Evolutionary conservation across 371 early-diverging fungal species (phyloP).

Genomic region (Mucor mucedo): DNA sequence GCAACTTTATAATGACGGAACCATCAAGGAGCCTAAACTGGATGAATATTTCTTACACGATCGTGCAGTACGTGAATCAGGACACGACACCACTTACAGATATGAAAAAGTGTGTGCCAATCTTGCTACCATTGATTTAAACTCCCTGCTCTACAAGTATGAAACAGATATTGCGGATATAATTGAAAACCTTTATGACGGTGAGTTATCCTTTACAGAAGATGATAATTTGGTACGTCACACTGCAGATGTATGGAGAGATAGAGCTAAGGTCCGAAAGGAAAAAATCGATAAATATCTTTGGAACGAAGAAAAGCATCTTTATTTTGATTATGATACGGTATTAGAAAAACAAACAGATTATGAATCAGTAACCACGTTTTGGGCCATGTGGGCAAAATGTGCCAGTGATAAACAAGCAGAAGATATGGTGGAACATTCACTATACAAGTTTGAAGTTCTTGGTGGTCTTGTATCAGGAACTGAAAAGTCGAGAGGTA

Average conservation of each 20-base stretch:
- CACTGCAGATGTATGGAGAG: slow-evolving; percentile 44
- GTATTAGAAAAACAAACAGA: slow-evolving; percentile 40
- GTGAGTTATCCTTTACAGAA: slow-evolving; percentile 31
- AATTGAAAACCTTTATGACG: slow-evolving; percentile 64
- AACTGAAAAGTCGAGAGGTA: slow-evolving; percentile 82
- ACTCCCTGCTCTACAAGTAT: slow-evolving; percentile 89
- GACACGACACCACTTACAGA: slow-evolving; percentile 94
- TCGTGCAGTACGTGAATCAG: slow-evolving; percentile 93
- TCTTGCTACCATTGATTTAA: slow-evolving; percentile 89
- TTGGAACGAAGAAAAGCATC: slow-evolving; percentile 58
- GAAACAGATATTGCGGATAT: slow-evolving; percentile 83
- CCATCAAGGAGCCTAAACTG: slow-evolving; percentile 75
- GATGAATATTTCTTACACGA: slow-evolving; percentile 95
- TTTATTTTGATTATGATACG: slow-evolving; percentile 69
- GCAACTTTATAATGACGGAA: slow-evolving; percentile 59
- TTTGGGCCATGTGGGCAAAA: slow-evolving; percentile 76
- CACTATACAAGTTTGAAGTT: slow-evolving; percentile 75
- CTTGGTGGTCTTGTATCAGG: slow-evolving; percentile 85
- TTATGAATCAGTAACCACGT: slow-evolving; percentile 74
- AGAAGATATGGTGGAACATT: slow-evolving; percentile 47
- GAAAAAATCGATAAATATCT: slow-evolving; percentile 63
- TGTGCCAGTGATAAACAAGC: slow-evolving; percentile 65
- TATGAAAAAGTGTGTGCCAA: slow-evolving; percentile 88
- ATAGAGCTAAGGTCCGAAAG: slow-evolving; percentile 48
- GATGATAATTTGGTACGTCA: slow-evolving; percentile 41